phyloP scores from a whole-genome alignment of 306 rosid genomes.

The Prunus fruticosa region DNA sequence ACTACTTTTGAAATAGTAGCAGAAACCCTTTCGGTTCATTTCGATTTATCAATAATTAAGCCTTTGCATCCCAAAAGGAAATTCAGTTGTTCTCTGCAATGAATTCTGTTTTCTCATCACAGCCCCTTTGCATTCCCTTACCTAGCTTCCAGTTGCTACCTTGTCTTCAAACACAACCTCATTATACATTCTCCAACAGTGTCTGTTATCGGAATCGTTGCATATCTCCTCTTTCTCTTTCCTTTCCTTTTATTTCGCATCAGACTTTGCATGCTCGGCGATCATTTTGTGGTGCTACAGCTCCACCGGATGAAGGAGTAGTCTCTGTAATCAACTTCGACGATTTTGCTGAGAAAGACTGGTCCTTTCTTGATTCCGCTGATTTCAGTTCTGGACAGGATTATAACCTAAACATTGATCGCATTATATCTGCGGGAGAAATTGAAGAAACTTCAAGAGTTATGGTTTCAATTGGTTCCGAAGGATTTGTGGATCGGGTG shows the following conservation, averaged over 20 bases:
- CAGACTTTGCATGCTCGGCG: constrained; percentile 20
- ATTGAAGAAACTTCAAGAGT: constrained; percentile 64
- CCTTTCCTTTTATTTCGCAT: constrained; percentile 15
- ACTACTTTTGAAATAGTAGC: background rate
- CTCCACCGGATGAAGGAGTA: constrained; percentile 48
- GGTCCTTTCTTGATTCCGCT: constrained; percentile 70
- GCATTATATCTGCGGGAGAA: constrained; percentile 57
- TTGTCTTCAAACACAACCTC: constrained; percentile 31
- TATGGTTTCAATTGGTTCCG: constrained; percentile 67
- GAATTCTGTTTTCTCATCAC: constrained; percentile 49
- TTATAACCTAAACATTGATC: constrained; percentile 30
- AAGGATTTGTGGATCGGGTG: constrained; percentile 68
- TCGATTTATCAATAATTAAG: background rate
- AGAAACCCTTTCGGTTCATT: background rate
- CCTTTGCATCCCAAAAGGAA: background rate
- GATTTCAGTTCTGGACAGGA: constrained; percentile 25
- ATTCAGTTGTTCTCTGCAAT: constrained; percentile 34
- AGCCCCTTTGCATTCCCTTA: constrained; percentile 27
- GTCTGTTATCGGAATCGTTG: background rate
- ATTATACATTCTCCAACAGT: background rate
- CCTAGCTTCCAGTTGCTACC: constrained; percentile 29
- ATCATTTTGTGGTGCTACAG: constrained; percentile 36
- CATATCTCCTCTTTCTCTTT: constrained; percentile 16
- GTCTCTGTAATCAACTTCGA: constrained; percentile 49
- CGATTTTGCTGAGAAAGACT: constrained; percentile 65